Conservation (phyloP, 495 filamentous ascomycete genomes). For the Sordaria brevicollis region DNA sequence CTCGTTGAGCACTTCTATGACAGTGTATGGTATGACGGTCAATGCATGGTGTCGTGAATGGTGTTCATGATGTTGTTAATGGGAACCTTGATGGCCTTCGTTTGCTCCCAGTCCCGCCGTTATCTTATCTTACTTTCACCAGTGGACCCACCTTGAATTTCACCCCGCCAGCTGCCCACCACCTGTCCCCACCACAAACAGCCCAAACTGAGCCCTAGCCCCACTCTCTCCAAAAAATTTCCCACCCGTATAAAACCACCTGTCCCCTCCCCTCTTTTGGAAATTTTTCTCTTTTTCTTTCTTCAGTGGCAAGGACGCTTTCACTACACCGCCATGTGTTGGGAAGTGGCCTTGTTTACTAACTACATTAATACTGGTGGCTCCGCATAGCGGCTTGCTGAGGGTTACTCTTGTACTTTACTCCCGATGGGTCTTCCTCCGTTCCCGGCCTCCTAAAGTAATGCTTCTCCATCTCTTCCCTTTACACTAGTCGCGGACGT, state of each 20-base stretch:
- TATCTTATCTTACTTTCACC: not conserved
- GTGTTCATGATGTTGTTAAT: not conserved
- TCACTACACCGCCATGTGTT: conserved; percentile 27
- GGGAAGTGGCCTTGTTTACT: conserved; percentile 2
- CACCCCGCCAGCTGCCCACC: not conserved
- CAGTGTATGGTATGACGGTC: no score
- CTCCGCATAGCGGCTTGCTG: conserved; percentile 29
- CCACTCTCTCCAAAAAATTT: not conserved
- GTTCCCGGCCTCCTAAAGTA: conserved; percentile 28
- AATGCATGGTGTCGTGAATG: no score
- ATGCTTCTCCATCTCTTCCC: conserved; percentile 20
- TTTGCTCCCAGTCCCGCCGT: not conserved
- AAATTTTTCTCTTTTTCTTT: not conserved
- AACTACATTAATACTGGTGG: conserved; percentile 7
- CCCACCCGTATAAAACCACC: not conserved
- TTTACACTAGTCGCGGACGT: conserved; percentile 11
- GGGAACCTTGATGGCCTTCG: not conserved
- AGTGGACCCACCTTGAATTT: not conserved
- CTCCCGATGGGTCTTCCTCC: conserved; percentile 25
- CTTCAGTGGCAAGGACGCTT: not conserved
- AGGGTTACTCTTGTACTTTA: conserved; percentile 18
- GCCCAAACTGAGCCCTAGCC: not conserved
- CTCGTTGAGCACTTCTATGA: no score
- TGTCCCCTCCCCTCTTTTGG: not conserved
- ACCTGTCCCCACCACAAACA: not conserved